Evolutionary conservation across 2,329 filamentous ascomycete genomes (phyloP).

Genomic region (Hymenoscyphus infarciens): DNA sequence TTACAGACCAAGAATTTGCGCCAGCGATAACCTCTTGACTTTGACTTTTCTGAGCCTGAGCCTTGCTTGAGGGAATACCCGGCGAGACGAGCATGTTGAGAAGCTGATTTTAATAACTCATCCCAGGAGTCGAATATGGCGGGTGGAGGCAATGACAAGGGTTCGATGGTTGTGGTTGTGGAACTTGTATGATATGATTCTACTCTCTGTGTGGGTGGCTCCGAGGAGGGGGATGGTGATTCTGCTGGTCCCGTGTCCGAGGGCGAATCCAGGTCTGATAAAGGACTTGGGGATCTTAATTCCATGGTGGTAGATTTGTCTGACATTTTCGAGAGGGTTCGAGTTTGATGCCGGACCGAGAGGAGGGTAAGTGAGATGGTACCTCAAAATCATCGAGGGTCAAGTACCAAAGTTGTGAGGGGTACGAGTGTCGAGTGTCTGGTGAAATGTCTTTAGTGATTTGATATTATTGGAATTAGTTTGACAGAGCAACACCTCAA

Average conservation of each 20-base stretch:
- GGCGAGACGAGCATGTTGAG: neutral
- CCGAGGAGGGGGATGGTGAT: neutral
- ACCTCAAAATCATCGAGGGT: neutral
- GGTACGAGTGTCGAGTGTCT: too few species aligned
- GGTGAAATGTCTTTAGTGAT: too few species aligned
- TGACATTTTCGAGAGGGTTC: neutral
- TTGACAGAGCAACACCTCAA: neutral
- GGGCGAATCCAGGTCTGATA: neutral
- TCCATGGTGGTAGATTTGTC: neutral
- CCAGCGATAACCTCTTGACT: neutral
- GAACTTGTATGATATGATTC: neutral
- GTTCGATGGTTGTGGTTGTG: neutral
- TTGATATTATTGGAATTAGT: too few species aligned
- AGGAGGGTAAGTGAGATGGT: too few species aligned
- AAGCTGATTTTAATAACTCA: neutral
- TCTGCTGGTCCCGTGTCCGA: neutral
- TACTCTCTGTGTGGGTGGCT: neutral
- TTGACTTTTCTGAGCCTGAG: neutral
- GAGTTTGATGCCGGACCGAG: neutral
- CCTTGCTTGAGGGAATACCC: neutral
- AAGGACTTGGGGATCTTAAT: neutral
- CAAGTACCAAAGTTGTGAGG: neutral
- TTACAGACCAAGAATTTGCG: conserved; percentile 1
- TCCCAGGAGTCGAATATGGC: neutral
- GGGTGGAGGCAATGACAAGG: neutral